Evolutionary conservation across 2,329 filamentous ascomycete genomes (phyloP).

Genomic region (Diaporthe citri): DNA sequence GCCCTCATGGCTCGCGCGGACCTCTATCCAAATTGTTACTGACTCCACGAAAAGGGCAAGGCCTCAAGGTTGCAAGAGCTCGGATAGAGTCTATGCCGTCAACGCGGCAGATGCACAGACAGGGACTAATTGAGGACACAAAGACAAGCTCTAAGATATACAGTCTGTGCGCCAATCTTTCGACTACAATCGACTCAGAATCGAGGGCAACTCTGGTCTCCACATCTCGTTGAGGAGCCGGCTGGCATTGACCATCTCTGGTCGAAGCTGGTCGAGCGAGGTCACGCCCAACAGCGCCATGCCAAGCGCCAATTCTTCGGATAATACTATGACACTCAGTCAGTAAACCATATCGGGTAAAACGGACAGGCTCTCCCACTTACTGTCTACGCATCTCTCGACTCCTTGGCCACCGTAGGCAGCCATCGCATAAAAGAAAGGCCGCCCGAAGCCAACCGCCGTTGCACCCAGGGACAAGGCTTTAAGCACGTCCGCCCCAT

Average conservation of each 20-base stretch:
- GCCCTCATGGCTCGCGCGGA: neutral
- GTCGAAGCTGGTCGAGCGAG: constrained; percentile 59
- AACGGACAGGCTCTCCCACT: constrained; percentile 32
- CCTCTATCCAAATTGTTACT: neutral
- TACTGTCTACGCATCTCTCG: constrained; percentile 38
- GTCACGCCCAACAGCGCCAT: constrained; percentile 65
- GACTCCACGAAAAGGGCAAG: neutral
- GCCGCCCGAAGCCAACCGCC: constrained; percentile 62
- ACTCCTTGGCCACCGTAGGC: constrained; percentile 38
- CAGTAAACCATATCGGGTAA: neutral
- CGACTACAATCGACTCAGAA: constrained; percentile 40
- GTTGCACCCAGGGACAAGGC: constrained; percentile 66
- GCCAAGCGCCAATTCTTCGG: constrained; percentile 51
- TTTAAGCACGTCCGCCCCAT: constrained; percentile 69
- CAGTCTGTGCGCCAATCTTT: neutral
- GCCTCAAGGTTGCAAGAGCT: neutral
- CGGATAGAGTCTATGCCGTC: neutral
- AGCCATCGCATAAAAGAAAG: constrained; percentile 53
- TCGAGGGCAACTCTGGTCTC: constrained; percentile 47
- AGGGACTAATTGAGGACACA: neutral
- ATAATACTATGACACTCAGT: constrained; percentile 39
- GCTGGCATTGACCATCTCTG: constrained; percentile 63
- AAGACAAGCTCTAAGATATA: neutral
- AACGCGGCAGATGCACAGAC: constrained; percentile 3
- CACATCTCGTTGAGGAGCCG: constrained; percentile 50